A percentile compares a stretch with the other conserved stretches of the same genome.
Evolutionary conservation across 2,329 filamentous ascomycete genomes (phyloP).

Genomic region (Ustulina deusta): DNA sequence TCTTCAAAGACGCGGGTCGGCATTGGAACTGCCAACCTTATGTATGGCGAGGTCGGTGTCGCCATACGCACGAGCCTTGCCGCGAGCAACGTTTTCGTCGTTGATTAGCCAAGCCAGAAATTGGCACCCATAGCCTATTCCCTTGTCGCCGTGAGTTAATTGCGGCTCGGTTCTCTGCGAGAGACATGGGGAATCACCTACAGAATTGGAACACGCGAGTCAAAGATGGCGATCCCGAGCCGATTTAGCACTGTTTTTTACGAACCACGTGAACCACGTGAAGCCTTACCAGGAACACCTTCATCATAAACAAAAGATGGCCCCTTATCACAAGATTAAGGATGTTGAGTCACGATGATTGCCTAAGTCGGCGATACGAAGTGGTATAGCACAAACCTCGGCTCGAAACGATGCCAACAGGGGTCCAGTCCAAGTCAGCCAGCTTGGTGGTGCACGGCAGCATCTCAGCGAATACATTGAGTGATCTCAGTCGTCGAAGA

Average conservation of each 20-base stretch:
- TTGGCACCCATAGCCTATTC: conserved; percentile 71
- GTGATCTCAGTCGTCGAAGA: conserved; percentile 77
- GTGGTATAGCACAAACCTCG: conserved; percentile 64
- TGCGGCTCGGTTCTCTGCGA: neutral
- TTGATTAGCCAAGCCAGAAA: conserved; percentile 78
- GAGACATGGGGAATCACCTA: conserved; percentile 19
- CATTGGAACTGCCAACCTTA: conserved; percentile 60
- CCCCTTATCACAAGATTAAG: conserved; percentile 44
- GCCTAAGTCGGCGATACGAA: conserved; percentile 8
- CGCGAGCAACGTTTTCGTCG: conserved; percentile 69
- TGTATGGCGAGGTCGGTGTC: conserved; percentile 74
- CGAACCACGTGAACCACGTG: conserved; percentile 11
- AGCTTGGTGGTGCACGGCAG: conserved; percentile 88
- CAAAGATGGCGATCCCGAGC: conserved; percentile 79
- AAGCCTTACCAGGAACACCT: conserved; percentile 68
- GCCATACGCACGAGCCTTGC: conserved; percentile 69
- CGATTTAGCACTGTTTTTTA: conserved; percentile 24
- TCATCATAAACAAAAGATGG: conserved; percentile 84
- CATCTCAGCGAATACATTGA: conserved; percentile 87
- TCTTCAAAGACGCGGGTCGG: conserved; percentile 83
- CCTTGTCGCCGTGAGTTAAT: conserved; percentile 32
- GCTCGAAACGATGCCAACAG: conserved; percentile 84
- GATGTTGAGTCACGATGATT: neutral
- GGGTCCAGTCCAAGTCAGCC: conserved; percentile 79
- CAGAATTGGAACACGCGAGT: conserved; percentile 72